Base-by-base conservation (phyloP, 2,329 filamentous ascomycete species). In the Aspergillus neotritici region DNA sequence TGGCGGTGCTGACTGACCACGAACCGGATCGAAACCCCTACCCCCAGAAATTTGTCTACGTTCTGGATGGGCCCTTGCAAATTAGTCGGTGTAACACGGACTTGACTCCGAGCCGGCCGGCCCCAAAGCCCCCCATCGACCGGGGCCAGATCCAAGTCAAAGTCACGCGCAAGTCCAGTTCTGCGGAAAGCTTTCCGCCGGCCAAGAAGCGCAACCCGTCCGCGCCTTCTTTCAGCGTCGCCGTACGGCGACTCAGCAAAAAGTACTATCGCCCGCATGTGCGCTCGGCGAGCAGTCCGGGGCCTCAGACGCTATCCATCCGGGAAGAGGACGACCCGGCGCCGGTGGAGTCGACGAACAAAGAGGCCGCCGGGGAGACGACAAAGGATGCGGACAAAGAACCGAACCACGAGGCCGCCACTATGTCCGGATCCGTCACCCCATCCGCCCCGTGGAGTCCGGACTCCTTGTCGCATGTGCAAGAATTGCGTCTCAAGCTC, bases 81-180 rank as follows among this genome's bases (percentile, higher is more conserved):
- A 61, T 63, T 33, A 63, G 62, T 44, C 55, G 63, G 37, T 58
- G 61, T 16, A 56, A 60, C 25, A 62, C 61, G 39, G 59, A 63
- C 34, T 54, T 64, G 51, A 54, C 62, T 16, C 53, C 63, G 6
- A 59, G 56, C 5, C 56, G 63, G n/a, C 51, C 55, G 17, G 57
- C 62, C 13, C 63, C 63, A 14, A 46, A 43, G 11, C 62, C 61
- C 13, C 61, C 60, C 8, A 46, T 52, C 28, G 49, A 48, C 28
- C 49, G 50, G 30, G 8, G 34, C 17, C n/a, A 44, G 41, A 40
- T 30, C 36, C 25, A 43, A 46, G 16, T 35, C 38, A 15, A 33
- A 39, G 10, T 34, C 39, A 12, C 17, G 10, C 32, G 31, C 16
- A 11, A 8, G 17, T 14, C 28, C 32, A 39, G 16, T 17, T 17